Base-by-base conservation (phyloP, 768 basidiomycete species). In the Kondoa subrosea region DNA sequence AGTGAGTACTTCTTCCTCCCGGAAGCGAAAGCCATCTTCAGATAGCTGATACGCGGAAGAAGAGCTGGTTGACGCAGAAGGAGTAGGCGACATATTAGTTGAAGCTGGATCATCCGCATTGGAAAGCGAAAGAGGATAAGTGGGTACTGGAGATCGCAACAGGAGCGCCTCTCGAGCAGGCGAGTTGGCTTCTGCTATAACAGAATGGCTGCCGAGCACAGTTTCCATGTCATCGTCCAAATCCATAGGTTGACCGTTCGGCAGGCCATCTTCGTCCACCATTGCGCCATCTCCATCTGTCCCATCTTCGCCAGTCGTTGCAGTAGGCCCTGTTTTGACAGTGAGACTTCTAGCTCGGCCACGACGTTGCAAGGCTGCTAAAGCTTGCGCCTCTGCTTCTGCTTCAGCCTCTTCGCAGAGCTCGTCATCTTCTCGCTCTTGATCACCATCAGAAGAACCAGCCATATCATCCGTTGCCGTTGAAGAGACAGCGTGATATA, bases 1-100 rank as follows among this genome's bases (percentile, higher is more conserved):
- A 8, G 92, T 83, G 1, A 97, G 80, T 0, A 97, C 89, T 70
- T 95, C 92, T 73, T 99, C 93, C 75, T 97, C 91, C 30, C 89
- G 83, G 77, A 92, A 95, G 0, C 73, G 74, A 30, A 72, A 66
- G 8, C 77, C 76, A 31, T 66, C 67, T 17, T 67, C 17, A 26
- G 62, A 17, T 4, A 67, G 59, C 16, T 40, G 66, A 4, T 56
- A 16, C 8, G 66, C 29, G 1, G 70, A 25, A 2, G 65, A n/a
- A n/a, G 56, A 31, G 32, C 26, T 69, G 78, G 72, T 65, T 75
- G 72, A 68, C 77, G 75, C 62, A 77, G 78, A 21, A 76, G 77
- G 14, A 73, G 71, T 29, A 68, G 69, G 12, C 72, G 32, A 21
- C 17, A 16, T 33, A n/a, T 3, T 56, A 4, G 34, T 30, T 4